A percentile compares a stretch with the other conserved stretches of the same genome.
Evolutionary conservation across 192 early-diverging fungal species (phyloP).

Genomic region (Radiomyces spectabilis): DNA sequence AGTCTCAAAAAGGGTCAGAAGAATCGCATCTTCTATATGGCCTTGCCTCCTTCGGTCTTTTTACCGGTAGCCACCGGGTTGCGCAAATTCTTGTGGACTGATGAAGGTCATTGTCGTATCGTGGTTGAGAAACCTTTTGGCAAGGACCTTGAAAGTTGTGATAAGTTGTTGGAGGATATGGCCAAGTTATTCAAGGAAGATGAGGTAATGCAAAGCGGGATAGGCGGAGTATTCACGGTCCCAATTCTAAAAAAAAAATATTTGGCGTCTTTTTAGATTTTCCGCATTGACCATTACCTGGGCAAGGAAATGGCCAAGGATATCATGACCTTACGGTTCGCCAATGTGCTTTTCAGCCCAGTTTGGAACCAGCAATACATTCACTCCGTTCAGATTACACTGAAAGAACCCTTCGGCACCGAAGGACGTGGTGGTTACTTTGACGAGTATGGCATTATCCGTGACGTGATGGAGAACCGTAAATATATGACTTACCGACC

Average conservation of each 20-base stretch:
- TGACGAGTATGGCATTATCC: constrained; percentile 96
- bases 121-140: constrained; percentile 97
- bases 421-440: constrained; percentile 97
- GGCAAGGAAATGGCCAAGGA: constrained; percentile 98
- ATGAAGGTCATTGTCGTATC: constrained; percentile 62
- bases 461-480: constrained; percentile 90
- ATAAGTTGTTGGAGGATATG: constrained; percentile 58
- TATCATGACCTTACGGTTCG: constrained; percentile 82
- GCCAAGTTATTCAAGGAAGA: constrained; percentile 73
- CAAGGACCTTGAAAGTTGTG: constrained; percentile 70
- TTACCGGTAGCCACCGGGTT: constrained; percentile 69
- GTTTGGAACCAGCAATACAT: constrained; percentile 84
- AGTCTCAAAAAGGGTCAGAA: constrained; percentile 2
- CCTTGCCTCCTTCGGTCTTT: constrained; percentile 84
- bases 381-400: constrained; percentile 86
- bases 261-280: constrained; percentile 36
- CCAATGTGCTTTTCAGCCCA: constrained; percentile 79
- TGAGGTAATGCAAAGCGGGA: constrained; percentile 33
- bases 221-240: background rate
- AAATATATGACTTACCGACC: background rate
- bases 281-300: constrained; percentile 94
- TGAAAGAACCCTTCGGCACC: constrained; percentile 94
- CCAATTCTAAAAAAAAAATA: too few relatives aligned
- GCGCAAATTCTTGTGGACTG: constrained; percentile 57
- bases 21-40: constrained; percentile 75